Evolutionary conservation across 176 grass and related monocot genomes (phyloP), one percentile per base, ranked within the genome.

Genomic region (Bolboschoenus planiculmis): DNA sequence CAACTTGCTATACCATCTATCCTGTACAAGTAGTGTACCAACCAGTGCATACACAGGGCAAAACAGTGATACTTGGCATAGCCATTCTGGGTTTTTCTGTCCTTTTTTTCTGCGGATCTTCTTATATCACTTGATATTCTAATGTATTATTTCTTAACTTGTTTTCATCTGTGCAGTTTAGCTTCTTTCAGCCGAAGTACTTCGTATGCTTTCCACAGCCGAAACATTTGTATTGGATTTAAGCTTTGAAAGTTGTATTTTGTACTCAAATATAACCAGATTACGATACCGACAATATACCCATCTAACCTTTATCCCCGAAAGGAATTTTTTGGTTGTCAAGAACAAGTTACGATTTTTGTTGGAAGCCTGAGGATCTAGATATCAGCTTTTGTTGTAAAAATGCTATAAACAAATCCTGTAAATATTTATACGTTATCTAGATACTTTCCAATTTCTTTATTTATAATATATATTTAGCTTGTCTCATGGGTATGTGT

Each of bases 401-500:
- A 77, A 31, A 77, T 77, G 72, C 46, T 53, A 77, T 8, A 34
- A 18, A 18, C 24, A 77, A 77, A 0, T 10, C 34, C 13, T 77
- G 72, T 77, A 77, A 77, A 77, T 77, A 77, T 53, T 77, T 77
- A 53, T 6, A 53, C 7, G 2, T 53, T 34, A 34, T 77, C 72
- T 51, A 50, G 7, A 50, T 1, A 53, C 27, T 15, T 77, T 1
- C 2, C 46, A 10, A 9, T 53, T 77, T 53, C 14, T 33, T 53
- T 30, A 73, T 73, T 27, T 29, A 50, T 48, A 16, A 50, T 47
- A 26, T 20, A 8, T 53, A 20, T 31, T 10, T 75, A 31, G 5
- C 72, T 51, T 51, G 7, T 50, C 5, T 51, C 3, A 26, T 31
- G 26, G 2, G 14, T 29, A 74, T 24, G 1, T 48, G 42, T 18